Evolutionary conservation across 257 asterid species (phyloP).

Genomic region (Gentiana dahurica): DNA sequence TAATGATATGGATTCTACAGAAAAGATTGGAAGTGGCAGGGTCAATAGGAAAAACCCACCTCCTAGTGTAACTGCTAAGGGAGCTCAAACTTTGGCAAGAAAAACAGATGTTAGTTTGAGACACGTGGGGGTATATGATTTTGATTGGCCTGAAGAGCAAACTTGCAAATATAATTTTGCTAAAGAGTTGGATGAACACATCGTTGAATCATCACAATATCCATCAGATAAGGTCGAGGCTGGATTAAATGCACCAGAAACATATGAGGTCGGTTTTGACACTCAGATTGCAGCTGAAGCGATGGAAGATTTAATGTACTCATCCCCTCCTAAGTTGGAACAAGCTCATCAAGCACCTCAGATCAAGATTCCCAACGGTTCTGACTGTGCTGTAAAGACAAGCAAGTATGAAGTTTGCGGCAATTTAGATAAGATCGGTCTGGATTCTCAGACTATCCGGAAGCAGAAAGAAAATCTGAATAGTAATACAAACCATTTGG

Average conservation of each 20-base stretch:
- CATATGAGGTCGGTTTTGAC: conserved; percentile 45
- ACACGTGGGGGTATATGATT: conserved; percentile 25
- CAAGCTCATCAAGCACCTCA: conserved; percentile 25
- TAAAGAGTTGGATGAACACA: conserved; percentile 21
- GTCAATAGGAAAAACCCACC: conserved; percentile 25
- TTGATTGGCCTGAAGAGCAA: conserved; percentile 51
- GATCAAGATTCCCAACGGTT: conserved; percentile 9
- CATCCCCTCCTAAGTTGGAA: conserved; percentile 27
- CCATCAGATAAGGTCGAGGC: conserved; percentile 20
- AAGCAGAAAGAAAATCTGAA: conserved; percentile 28
- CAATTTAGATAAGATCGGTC: conserved; percentile 17
- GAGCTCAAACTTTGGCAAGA: conserved; percentile 49
- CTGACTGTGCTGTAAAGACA: conserved; percentile 9
- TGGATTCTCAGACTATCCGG: conserved; percentile 24
- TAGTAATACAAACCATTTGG: conserved; percentile 12
- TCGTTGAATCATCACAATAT: conserved; percentile 16
- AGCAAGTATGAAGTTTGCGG: conserved; percentile 11
- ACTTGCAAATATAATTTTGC: conserved; percentile 17
- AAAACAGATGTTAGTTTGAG: conserved; percentile 24
- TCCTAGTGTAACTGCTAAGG: conserved; percentile 40
- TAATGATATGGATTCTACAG: conserved; percentile 23
- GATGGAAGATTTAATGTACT: conserved; percentile 53
- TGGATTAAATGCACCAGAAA: conserved; percentile 17
- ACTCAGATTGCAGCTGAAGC: conserved; percentile 96
- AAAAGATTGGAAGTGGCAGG: conserved; percentile 17